Base-by-base conservation (phyloP, 306 rosid species). In the Quercus glauca region DNA sequence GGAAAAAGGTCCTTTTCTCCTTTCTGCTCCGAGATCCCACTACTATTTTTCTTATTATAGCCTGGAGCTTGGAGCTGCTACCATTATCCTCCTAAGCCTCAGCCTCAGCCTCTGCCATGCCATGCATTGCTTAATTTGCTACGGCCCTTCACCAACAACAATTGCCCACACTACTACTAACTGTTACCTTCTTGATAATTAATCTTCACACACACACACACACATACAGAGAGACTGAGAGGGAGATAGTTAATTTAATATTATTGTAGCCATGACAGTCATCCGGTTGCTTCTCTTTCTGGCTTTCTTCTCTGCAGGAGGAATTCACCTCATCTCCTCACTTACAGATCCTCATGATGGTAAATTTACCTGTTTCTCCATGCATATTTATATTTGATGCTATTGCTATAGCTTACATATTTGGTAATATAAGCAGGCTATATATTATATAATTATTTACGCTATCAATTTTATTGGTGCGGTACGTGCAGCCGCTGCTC, bases 261-360 rank as follows among this genome's bases (percentile, higher is more conserved):
- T 15, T 15, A n/a, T 67, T 33, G 13, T 43, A 33, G 71, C 25
- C 68, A 89, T 88, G 95, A 80, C 76, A 76, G 80, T 55, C 65
- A 49, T 80, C 43, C 26, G 25, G 79, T 69, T 81, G 69, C 82
- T 85, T 75, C 84, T 91, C 71, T 83, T 87, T 80, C 82, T 89
- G 80, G 90, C 85, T 79, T 49, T 91, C 57, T 84, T 83, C 69
- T 85, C 81, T 76, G 45, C 45, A 41, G 80, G 84, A 55, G 75
- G 91, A 70, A 74, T 88, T 81, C 85, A 84, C 55, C 31, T 81
- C 55, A 69, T 79, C 45, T 76, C 74, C 65, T 84, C 97, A 4
- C n/a, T 67, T 37, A 92, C 97, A 56, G 78, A 92, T 74, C 25
- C 88, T 55, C 80, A 52, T 70, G 98, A 93, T 31, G 92, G 98